Base-by-base conservation (phyloP, 2,329 filamentous ascomycete species). In the Huntiella bhutanensis region DNA sequence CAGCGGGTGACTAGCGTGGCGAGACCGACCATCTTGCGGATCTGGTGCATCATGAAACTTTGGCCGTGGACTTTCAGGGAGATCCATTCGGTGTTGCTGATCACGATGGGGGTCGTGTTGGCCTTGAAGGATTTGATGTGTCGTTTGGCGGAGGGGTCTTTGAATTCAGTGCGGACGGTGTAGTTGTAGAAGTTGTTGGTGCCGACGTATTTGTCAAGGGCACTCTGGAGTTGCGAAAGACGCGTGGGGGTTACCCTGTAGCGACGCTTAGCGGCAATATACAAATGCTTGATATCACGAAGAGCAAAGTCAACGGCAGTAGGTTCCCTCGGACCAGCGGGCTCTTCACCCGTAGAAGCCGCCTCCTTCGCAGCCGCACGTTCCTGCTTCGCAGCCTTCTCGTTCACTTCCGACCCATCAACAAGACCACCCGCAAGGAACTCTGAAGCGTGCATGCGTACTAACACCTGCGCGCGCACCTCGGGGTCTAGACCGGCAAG, bases 31-130 rank as follows among this genome's bases (percentile, higher is more conserved):
- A 98, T 96, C 64, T 96, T 98, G 57, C 91, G 80, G 62, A 98
- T 98, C 65, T 98, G 91, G 62, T 98, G 91, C 91, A 98, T 98
- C 91, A 98, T 98, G 70, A 98, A 98, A 57, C 81, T 88, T 63
- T 98, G 91, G 0, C 91, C 91, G 62, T 98, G 91, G 17, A 98
- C 87, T 60, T 93, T 94, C 53, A 96, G 69, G 38, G 82, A 91
- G 4, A 98, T 69, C 91, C 91, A 98, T 66, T 98, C 82, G 1
- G 86, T 95, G 57, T 88, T 78, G 60, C 84, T 76, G 61, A 93
- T 92, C 57, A 86, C 75, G 56, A 94, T 80, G 1, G 86, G 85
- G 44, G 73, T 67, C 3, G 67, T 65, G 59, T 85, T 81, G 49
- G 85, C 80, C 34, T 80, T 68, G 66, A 98, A 98, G 2, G 83